phyloP scores from a whole-genome alignment of 805 yeast species.

The Dipodascus geniculatus region DNA sequence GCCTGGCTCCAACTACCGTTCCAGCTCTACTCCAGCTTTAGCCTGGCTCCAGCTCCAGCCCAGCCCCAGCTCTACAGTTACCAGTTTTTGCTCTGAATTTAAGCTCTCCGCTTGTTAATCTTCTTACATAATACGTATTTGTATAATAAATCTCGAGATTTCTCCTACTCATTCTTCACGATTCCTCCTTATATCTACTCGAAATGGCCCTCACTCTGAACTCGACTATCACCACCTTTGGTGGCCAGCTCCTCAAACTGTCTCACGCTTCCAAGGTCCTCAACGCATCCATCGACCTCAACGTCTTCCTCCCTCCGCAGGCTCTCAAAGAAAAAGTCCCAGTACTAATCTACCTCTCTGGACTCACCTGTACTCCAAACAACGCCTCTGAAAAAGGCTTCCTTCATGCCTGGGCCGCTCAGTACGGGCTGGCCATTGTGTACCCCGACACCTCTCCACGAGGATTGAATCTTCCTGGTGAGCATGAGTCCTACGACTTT shows the following conservation, averaged over 20 bases:
- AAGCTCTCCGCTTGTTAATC: too few species aligned
- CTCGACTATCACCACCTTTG: constrained; percentile 48
- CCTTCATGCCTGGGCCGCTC: constrained; percentile 67
- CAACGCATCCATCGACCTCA: constrained; percentile 68
- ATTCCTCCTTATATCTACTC: not conserved
- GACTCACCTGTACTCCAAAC: constrained; percentile 86
- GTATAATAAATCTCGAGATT: too few species aligned
- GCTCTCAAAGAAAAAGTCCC: constrained; percentile 38
- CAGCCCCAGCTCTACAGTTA: too few species aligned
- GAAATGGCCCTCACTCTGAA: constrained; percentile 37
- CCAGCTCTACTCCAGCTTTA: too few species aligned
- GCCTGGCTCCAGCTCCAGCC: too few species aligned
- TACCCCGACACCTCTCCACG: constrained; percentile 97
- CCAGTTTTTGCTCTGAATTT: too few species aligned
- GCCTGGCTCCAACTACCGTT: too few species aligned
- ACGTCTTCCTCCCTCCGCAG: constrained; percentile 64
- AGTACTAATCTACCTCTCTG: constrained; percentile 68
- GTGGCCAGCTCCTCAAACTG: constrained; percentile 67
- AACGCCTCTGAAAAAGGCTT: constrained; percentile 92
- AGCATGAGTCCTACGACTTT: constrained; percentile 75
- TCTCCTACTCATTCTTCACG: not conserved
- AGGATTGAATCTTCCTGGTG: constrained; percentile 68
- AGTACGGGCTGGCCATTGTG: constrained; percentile 76
- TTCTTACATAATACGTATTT: not conserved
- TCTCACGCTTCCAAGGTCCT: constrained; percentile 59